Base-by-base conservation (phyloP, 164 flowering plant genomes). In the Vitis riparia region DNA sequence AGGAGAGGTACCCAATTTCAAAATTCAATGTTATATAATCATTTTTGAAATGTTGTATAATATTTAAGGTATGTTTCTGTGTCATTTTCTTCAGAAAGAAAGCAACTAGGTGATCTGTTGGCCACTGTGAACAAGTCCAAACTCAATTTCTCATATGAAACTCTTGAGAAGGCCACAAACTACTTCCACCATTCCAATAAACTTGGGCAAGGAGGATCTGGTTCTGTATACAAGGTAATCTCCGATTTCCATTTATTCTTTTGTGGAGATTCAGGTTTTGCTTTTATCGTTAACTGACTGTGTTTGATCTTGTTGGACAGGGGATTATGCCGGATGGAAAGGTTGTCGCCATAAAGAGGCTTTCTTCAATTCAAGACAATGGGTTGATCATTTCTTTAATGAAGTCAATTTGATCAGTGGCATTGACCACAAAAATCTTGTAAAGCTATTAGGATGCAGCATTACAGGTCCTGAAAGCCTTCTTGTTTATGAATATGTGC, bases 341-440 rank as follows among this genome's bases (percentile, higher is more conserved):
- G 58, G 37, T 37, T 32, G 87, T 91, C 62, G 97, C 98, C 5
- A 69, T 91, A 51, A 93, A 91, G 82, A 86, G 92, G 78, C 81
- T 93, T 3, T 90, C 71, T 91, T 87, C 81, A 90, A 84, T 70
- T 87, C 93, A 47, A 82, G 83, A 60, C 97, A 93, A 66, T 90
- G 98, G 93, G 98, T 84, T 4, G 97, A 90, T 69, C 86, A 91
- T 68, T 93, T 93, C 82, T 93, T 90, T 71, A 91, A 91, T 74
- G 97, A 91, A 81, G 94, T 93, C 23, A 91, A 90, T 58, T 71
- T 93, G 69, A 87, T 93, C 65, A 87, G 93, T 55, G 85, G 73
- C 55, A 79, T 91, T 69, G 56, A 82, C 49, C 98, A 93, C 80
- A 88, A 83, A 61, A 91, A 93, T 75, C 89, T 93, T 15, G 95